These are phyloP conservation scores for Chaetomium olivaceum DNA, from an alignment of 2,329 filamentous ascomycete genomes.

Conservation along the genomic window DNA sequence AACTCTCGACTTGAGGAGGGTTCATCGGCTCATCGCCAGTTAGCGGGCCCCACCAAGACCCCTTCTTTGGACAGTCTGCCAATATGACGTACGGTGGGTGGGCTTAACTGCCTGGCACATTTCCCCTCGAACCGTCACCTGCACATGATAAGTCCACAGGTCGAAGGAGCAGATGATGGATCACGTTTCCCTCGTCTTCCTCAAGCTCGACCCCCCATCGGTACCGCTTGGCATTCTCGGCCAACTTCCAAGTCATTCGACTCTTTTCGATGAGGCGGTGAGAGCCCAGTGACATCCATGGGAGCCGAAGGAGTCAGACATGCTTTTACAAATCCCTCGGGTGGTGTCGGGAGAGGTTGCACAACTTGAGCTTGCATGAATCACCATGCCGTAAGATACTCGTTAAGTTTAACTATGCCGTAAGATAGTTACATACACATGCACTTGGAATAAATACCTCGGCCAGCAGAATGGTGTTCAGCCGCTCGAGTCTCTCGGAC, in stretches of 20 bases:
- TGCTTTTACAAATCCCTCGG: neutral
- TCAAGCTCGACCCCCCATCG: neutral
- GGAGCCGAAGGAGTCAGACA: neutral
- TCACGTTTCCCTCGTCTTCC: neutral
- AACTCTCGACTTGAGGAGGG: slow-evolving; percentile 25
- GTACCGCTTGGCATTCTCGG: neutral
- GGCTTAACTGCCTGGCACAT: neutral
- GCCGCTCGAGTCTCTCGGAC: neutral
- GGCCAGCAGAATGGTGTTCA: no score
- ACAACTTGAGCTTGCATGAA: neutral
- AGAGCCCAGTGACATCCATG: neutral
- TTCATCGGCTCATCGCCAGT: neutral
- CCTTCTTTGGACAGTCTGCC: neutral
- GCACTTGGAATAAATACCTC: neutral
- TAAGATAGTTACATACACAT: no score
- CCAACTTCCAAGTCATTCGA: neutral
- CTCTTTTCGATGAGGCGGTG: neutral
- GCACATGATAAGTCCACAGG: neutral
- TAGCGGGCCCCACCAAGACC: neutral
- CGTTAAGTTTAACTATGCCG: no score
- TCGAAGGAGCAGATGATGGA: neutral
- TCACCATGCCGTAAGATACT: neutral
- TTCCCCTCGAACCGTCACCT: neutral
- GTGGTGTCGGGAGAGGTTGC: neutral
- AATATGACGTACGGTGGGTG: slow-evolving; percentile 8